Conservation (phyloP, 2,329 filamentous ascomycete species). For the Neoarthrinium moseri region DNA sequence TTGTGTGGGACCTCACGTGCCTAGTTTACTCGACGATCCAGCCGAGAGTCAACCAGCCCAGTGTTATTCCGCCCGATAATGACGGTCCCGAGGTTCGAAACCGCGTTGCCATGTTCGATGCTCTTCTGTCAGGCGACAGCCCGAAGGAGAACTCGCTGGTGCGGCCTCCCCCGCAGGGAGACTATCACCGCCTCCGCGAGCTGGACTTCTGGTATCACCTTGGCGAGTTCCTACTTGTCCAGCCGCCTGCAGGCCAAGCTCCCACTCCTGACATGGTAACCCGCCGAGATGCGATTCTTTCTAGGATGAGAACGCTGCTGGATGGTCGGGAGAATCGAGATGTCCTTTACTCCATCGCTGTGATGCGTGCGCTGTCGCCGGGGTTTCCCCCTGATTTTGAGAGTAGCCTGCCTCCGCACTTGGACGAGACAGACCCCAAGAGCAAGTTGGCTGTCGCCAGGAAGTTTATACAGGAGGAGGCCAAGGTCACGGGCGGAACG, state of each 20-base stretch:
- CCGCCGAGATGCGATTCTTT: slow-evolving; percentile 65
- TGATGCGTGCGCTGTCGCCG: slow-evolving; percentile 72
- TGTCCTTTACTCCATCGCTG: slow-evolving; percentile 84
- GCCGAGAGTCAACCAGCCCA: slow-evolving; percentile 31
- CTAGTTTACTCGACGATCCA: slow-evolving; percentile 42
- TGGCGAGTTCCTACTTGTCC: slow-evolving; percentile 65
- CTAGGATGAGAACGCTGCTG: slow-evolving; percentile 66
- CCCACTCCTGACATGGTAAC: slow-evolving; percentile 46
- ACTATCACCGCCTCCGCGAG: slow-evolving; percentile 59
- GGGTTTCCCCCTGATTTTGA: slow-evolving; percentile 60
- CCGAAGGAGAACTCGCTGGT: slow-evolving; percentile 57
- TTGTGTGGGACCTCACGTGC: slow-evolving; percentile 60
- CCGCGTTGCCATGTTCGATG: slow-evolving; percentile 73
- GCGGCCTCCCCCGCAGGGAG: slow-evolving; percentile 45
- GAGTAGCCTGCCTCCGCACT: slow-evolving; percentile 54
- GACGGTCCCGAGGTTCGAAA: slow-evolving; percentile 64
- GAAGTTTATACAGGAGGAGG: slow-evolving; percentile 67
- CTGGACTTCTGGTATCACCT: slow-evolving; percentile 82
- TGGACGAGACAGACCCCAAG: slow-evolving; percentile 66
- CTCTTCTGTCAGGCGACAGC: slow-evolving; percentile 71
- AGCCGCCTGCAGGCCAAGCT: slow-evolving; percentile 47
- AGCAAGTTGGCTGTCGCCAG: slow-evolving; percentile 68
- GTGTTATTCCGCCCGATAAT: slow-evolving; percentile 49
- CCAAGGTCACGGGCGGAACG: slow-evolving; percentile 63
- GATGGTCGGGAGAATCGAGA: slow-evolving; percentile 85